Evolutionary conservation across 805 yeast genomes (phyloP).

Genomic region (Kurtzmaniella cleridarum): DNA sequence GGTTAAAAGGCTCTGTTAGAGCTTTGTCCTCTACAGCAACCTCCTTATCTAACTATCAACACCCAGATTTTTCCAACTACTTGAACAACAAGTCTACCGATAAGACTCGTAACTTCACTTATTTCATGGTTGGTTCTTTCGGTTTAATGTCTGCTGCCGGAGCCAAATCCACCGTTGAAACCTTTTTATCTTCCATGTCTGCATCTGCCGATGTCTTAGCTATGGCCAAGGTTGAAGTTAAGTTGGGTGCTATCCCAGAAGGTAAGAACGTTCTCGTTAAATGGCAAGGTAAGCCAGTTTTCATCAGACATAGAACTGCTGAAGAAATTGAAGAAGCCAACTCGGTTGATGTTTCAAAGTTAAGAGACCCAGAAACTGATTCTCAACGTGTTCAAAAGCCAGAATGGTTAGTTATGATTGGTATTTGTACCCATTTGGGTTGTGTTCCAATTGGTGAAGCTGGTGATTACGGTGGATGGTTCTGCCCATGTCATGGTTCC

Average conservation of each 20-base stretch:
- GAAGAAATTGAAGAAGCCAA: constrained; percentile 95
- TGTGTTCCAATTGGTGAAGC: constrained; percentile 99
- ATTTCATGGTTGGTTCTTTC: constrained; percentile 96
- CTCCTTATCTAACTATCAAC: constrained; percentile 74
- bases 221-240: constrained; percentile 98
- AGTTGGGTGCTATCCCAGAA: constrained; percentile 86
- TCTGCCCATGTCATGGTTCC: constrained; percentile 99
- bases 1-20: constrained; percentile 40
- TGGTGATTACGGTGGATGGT: constrained; percentile 99
- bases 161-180: constrained; percentile 93
- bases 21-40: constrained; percentile 47
- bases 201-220: constrained; percentile 99
- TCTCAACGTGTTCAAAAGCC: constrained; percentile 93
- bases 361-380: constrained; percentile 95
- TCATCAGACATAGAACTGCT: constrained; percentile 96
- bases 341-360: constrained; percentile 61
- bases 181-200: constrained; percentile 87
- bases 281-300: constrained; percentile 99
- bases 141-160: constrained; percentile 90
- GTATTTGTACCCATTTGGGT: constrained; percentile 99
- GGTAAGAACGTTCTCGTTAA: constrained; percentile 97
- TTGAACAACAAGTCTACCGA: constrained; percentile 69
- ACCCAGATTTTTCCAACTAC: constrained; percentile 84
- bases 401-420: constrained; percentile 98
- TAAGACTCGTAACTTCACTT: constrained; percentile 74